Evolutionary conservation across 164 flowering plant species (phyloP), one percentile per base, ranked within the genome.

Genomic region (Magnolia sinica): DNA sequence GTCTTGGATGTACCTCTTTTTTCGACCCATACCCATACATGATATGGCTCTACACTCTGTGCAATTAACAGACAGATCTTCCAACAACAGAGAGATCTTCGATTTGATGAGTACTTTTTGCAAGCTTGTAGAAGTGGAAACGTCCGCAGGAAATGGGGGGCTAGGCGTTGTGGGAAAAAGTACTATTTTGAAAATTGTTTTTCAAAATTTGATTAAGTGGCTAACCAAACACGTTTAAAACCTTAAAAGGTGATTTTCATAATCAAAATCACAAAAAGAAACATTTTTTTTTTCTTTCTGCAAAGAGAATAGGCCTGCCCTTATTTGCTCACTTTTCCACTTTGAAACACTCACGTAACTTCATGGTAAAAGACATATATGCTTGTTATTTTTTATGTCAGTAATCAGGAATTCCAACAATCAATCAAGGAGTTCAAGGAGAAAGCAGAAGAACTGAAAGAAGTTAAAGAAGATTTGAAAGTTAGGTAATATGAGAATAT

Each of bases 391-490:
- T n/a, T 50, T 75, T 59, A 9, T 83, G 69, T 59, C 81, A 92
- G 98, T n/a, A 89, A 92, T 86, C 84, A 82, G 27, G 91, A 92
- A 61, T 88, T 96, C 77, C 87, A 92, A 63, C 70, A 91, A 78
- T 81, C 97, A 4, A 85, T 96, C 5, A 89, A 96, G 85, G 90
- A 90, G 63, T 84, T 96, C 64, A 96, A 90, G 83, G 94, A 91
- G 80, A 92, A 89, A 79, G 91, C 96, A n/a, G 92, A 85, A 68
- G 92, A 88, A 81, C 81, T 91, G 37, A 89, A 88, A 85, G 94
- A 80, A 55, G 93, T 86, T 50, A 93, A 88, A 81, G 97, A 92
- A 74, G 91, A 89, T 31, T 73, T 96, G 74, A 89, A 91, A 89
- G 86, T 74, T 70, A 92, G 97, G 99, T 93, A 89, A 81, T 75